Percentiles rank a stretch among this genome's conserved stretches.
phyloP scores from a whole-genome alignment of 169 alveolate species.

The Eimeria brunetti region DNA sequence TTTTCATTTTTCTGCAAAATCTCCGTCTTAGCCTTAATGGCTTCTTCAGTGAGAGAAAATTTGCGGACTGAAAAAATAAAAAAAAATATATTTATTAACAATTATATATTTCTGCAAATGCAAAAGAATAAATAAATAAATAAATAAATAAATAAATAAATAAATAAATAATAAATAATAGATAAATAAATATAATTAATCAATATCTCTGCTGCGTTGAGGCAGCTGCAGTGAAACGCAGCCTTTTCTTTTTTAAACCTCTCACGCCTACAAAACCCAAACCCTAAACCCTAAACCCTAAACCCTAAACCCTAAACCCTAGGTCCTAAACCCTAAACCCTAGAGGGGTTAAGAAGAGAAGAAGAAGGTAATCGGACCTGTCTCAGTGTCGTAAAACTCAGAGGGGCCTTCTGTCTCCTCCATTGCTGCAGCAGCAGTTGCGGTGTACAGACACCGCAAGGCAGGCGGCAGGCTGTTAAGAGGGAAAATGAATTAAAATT shows the following conservation, averaged over 20 bases:
- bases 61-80: slow-evolving; percentile 49
- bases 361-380: neutral
- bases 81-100: neutral
- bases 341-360: no score
- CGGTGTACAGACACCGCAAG: no score
- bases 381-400: slow-evolving; percentile 73
- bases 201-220: no score
- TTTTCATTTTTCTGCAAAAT: neutral
- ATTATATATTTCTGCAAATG: neutral
- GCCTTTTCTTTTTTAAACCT: no score
- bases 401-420: slow-evolving; percentile 72
- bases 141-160: neutral
- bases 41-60: slow-evolving; percentile 19
- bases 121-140: neutral
- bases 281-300: no score
- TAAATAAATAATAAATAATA: neutral
- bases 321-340: no score
- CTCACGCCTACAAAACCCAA: no score
- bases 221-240: no score
- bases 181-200: no score
- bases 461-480: no score
- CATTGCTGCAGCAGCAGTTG: slow-evolving; percentile 1
- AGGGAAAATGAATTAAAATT: no score
- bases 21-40: neutral
- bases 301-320: no score